Conservation (phyloP, 129 eudicot genomes). For the Deinandra increscens region DNA sequence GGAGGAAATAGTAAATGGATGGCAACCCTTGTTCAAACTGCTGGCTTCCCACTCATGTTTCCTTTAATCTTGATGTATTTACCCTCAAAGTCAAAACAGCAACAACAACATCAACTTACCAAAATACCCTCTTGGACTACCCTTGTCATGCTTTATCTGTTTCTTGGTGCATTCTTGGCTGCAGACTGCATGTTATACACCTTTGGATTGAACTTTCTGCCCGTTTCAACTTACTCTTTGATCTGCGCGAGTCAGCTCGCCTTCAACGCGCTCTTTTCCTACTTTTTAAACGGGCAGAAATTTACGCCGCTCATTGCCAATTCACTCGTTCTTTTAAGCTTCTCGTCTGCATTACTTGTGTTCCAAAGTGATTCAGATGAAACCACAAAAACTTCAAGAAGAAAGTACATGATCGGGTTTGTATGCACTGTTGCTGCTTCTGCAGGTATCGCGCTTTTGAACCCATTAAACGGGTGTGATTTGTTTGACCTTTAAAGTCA, state of each 20-base stretch:
- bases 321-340: slow-evolving; percentile 36
- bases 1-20: slow-evolving; percentile 47
- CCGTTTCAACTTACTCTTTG: slow-evolving; percentile 33
- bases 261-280: slow-evolving; percentile 35
- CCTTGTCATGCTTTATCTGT: slow-evolving; percentile 12
- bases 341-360: slow-evolving; percentile 30
- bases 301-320: slow-evolving; percentile 34
- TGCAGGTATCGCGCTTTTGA: slow-evolving; percentile 19
- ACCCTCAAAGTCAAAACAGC: slow-evolving; percentile 12
- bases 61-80: slow-evolving; percentile 28
- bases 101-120: slow-evolving; percentile 9
- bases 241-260: slow-evolving; percentile 37
- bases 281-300: slow-evolving; percentile 33
- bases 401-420: slow-evolving; percentile 41
- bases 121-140: slow-evolving; percentile 18
- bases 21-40: slow-evolving; percentile 40
- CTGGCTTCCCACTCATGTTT: slow-evolving; percentile 30
- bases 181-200: slow-evolving; percentile 35
- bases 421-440: slow-evolving; percentile 44
- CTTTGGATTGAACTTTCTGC: slow-evolving; percentile 25
- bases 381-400: slow-evolving; percentile 16
- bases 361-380: slow-evolving; percentile 29
- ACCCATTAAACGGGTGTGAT: neutral
- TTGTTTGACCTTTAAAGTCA: neutral
- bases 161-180: slow-evolving; percentile 39